Base-by-base conservation (phyloP, 208 protist species). In the Trypanosoma mega region DNA sequence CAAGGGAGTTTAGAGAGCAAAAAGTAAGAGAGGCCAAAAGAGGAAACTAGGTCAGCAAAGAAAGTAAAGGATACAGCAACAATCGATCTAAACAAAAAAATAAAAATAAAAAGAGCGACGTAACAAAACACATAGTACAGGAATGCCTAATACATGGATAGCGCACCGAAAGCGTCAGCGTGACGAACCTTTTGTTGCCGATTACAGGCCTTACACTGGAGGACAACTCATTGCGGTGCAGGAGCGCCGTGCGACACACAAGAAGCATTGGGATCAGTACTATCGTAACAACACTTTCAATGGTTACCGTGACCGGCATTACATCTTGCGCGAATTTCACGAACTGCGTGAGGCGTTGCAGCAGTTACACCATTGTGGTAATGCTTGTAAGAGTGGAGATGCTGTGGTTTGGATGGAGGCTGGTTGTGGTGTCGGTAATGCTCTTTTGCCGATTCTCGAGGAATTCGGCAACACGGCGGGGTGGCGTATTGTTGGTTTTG, bases 361-460 rank as follows among this genome's bases (percentile, higher is more conserved):
- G 48, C 27, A 2, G 50, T 24, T 51, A 3, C 34, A 69, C 57
- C 30, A 39, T 53, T 18, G 24, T 20, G 34, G 20, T 27, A 18
- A 29, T 6, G 8, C n/a, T 46, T 44, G 12, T 31, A 41, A 5
- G 11, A 62, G 6, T 50, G 45, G 24, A 12, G 12, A 41, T 29
- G 67, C 60, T 41, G 2, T 61, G 33, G 18, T 68, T 21, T 92
- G 84, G 82, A 81, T 98, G 76, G 93, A 98, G 67, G 80, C 85
- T 2, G 96, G 96, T 7, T 98, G 96, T 76, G 96, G 96, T n/a
- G 96, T 97, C 29, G 96, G 96, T 8, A 97, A 97, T 57, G 90
- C 96, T 1, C 77, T 96, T 50, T 69, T 97, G 39, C 93, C 96
- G 5, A 60, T 98, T 44, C 72, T 97, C 12, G 70, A 87, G 24